Evolutionary conservation across 768 basidiomycete genomes (phyloP), one percentile per base, ranked within the genome.

Genomic region (Termitomyces sp.): DNA sequence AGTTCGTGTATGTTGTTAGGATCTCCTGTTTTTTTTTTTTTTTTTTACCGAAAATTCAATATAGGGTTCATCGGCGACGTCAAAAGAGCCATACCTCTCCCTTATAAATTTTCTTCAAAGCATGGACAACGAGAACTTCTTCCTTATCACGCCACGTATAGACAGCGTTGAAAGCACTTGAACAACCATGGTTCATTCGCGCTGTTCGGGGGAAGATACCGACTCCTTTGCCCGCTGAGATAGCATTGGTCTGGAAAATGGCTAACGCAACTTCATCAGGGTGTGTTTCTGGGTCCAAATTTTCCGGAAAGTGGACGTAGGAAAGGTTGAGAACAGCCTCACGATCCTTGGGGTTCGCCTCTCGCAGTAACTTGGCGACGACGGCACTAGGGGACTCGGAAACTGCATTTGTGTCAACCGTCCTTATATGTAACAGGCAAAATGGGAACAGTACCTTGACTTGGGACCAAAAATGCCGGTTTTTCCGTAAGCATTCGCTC

Each of bases 171-270:
- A 88, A 87, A 6, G 83, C 83, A 51, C 76, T 72, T 3, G 84
- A 79, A 62, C 85, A 87, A 0, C 82, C 85, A 58, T 87, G 86
- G 60, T 88, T 88, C 57, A 87, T 59, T 42, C 85, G 73, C 12
- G 84, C 83, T 76, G 82, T 84, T 21, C 65, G 71, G n/a, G 84
- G 84, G 64, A 87, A 87, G n/a, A 88, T 71, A 0, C 84, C 85
- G 3, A 80, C 79, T 19, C 68, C 62, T 1, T 72, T 67, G 1
- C 81, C 82, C 3, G 83, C 77, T 3, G 77, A 68, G 7, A 86
- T 80, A 1, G 81, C 82, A 60, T 87, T 88, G 3, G 85, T 87
- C 64, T 84, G 76, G 64, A 86, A 82, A 54, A 84, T 86, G 0
- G 83, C 82, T 17, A 88, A 68, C 0, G 81, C 81, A n/a, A 83